Base-by-base conservation (phyloP, 1,284 basidiomycete species). In the Macrocystidia cucumis region DNA sequence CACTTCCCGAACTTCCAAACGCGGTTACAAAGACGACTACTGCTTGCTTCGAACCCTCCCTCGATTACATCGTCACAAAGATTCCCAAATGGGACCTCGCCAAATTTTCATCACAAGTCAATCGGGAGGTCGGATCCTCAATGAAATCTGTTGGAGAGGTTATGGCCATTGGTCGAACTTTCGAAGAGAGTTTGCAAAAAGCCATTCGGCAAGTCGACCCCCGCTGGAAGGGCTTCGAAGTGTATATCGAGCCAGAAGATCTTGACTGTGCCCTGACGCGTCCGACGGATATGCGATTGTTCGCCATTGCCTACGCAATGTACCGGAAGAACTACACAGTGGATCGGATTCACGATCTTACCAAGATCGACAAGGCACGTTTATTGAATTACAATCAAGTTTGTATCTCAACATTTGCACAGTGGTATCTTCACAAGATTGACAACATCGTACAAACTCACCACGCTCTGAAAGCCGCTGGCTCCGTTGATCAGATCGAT, bases 141-240 rank as follows among this genome's bases (percentile, higher is more conserved):
- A 98, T 99, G 96, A 98, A 99, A 66, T 93, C 90, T 16, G 96
- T 99, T 40, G 96, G 96, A 43, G 96, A 98, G 61, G 95, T 98
- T 51, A 98, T 99, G 96, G 95, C 95, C 45, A 98, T 99, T 48
- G 96, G 96, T 31, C 86, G 96, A 48, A 98, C 96, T 1, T 99
- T 97, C 49, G 96, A 99, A 63, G 96, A 99, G 64, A 91, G 87
- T 52, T 71, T 99, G 54, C 96, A 98, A 61, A 99, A 99, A 69
- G 96, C 96, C 34, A 90, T 98, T 48, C 85, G 96, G 48, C 92
- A 96, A 68, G 85, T 98, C 21, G 93, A 97, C 57, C 95, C 95
- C 29, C 78, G 85, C 17, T 85, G 81, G 81, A 78, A 79, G 52
- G 81, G 82, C 13, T 86, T 86, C 45, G 83, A 87, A 55, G 80